phyloP scores from a whole-genome alignment of 441 rosid genomes.

The Cnidoscolus chayamansa region DNA sequence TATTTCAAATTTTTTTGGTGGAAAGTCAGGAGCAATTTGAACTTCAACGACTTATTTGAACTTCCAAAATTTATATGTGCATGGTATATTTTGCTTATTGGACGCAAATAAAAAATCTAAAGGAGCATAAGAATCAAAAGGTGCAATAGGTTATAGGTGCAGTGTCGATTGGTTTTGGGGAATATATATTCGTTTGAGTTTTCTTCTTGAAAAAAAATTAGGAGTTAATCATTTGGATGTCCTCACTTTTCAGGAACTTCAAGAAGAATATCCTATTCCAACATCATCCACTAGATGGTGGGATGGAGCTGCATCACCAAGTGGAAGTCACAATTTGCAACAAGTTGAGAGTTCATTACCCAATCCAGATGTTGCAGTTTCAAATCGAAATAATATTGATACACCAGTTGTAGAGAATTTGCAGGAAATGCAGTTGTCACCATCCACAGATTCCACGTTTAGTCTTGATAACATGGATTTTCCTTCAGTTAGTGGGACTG shows the following conservation, averaged over 20 bases:
- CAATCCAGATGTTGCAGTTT: constrained; percentile 25
- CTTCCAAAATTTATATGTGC: no score
- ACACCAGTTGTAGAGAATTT: constrained; percentile 25
- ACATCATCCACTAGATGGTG: constrained; percentile 29
- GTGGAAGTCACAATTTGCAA: constrained; percentile 31
- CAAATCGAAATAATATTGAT: constrained; percentile 25
- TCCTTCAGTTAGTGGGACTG: constrained; percentile 28
- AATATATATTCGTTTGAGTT: not conserved
- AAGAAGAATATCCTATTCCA: constrained; percentile 31
- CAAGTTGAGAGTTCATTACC: constrained; percentile 31
- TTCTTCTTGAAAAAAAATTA: not conserved
- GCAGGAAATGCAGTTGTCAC: constrained; percentile 20
- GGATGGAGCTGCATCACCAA: constrained; percentile 30
- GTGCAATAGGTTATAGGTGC: no score
- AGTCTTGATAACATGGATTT: constrained; percentile 15
- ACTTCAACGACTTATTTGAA: no score
- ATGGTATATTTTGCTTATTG: no score
- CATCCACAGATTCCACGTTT: constrained; percentile 18
- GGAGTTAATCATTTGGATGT: not conserved
- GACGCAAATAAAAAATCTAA: no score
- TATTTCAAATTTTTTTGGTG: no score
- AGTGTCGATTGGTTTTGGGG: no score
- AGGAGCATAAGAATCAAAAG: no score
- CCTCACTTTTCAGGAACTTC: constrained; percentile 34
- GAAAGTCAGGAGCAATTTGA: no score